Percentiles rank a stretch among this genome's conserved stretches.
Conservation (phyloP, 1,139 yeast species). For the Protomyces pachydermus region DNA sequence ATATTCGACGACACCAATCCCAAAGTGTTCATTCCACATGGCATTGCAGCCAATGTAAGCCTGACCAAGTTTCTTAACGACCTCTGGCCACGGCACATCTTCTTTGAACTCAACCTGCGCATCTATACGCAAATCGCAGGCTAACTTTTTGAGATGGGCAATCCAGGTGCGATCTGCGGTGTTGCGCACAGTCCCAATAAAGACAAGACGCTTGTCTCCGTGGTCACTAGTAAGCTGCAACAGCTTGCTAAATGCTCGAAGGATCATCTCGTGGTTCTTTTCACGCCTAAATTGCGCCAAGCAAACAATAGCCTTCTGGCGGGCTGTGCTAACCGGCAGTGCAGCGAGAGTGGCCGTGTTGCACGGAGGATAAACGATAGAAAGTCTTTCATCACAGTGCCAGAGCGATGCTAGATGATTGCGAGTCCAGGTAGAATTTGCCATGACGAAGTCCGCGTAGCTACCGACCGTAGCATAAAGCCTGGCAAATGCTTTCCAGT, state of each 20-base stretch:
- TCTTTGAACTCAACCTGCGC: constrained; percentile 60
- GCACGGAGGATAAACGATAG: constrained; percentile 79
- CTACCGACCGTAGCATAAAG: constrained; percentile 63
- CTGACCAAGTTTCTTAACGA: constrained; percentile 51
- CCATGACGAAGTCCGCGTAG: constrained; percentile 59
- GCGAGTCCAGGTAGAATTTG: constrained; percentile 90
- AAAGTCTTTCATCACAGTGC: constrained; percentile 34
- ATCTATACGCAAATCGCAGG: constrained; percentile 49
- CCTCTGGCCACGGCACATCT: constrained; percentile 67
- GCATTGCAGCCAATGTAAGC: constrained; percentile 82
- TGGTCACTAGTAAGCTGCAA: constrained; percentile 31
- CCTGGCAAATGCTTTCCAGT: constrained; percentile 59
- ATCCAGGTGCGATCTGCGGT: constrained; percentile 62
- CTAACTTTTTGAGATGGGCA: constrained; percentile 46
- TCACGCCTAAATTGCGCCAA: constrained; percentile 95
- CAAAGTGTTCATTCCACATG: constrained; percentile 99
- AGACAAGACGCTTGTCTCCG: constrained; percentile 46
- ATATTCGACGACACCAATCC: constrained; percentile 94
- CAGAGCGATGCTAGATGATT: constrained; percentile 53
- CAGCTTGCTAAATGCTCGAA: constrained; percentile 59
- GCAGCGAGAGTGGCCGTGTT: constrained; percentile 54
- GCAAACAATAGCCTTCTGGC: constrained; percentile 61
- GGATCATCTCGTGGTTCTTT: constrained; percentile 73
- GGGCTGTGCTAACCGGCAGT: constrained; percentile 34
- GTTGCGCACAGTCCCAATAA: constrained; percentile 82